These are phyloP conservation scores for Danielozyma ontarioensis DNA, from an alignment of 805 yeast species.

Conservation along the genomic window DNA sequence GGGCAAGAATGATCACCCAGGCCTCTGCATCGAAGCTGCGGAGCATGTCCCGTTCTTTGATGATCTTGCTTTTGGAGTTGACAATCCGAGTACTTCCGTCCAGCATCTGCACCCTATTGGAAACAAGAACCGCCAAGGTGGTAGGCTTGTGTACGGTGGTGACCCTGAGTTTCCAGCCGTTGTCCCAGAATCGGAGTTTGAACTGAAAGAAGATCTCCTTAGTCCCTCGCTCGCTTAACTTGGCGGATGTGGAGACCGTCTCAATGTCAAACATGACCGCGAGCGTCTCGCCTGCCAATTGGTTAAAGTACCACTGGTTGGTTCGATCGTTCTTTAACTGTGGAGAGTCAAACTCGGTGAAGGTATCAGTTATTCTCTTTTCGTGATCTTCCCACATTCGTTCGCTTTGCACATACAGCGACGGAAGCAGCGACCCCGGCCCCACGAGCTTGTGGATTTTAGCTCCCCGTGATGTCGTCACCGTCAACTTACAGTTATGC, in stretches of 20 bases:
- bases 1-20: constrained; percentile 25
- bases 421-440: constrained; percentile 28
- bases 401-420: constrained; percentile 20
- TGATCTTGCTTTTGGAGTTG: constrained; percentile 13
- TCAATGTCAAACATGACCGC: constrained; percentile 31
- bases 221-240: constrained; percentile 10
- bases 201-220: constrained; percentile 29
- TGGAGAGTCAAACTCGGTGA: constrained; percentile 27
- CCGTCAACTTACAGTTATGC: constrained; percentile 15
- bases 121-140: constrained; percentile 15
- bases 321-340: constrained; percentile 30
- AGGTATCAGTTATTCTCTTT: constrained; percentile 28
- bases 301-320: constrained; percentile 31
- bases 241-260: constrained; percentile 17
- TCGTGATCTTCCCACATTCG: constrained; percentile 15
- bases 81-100: constrained; percentile 10
- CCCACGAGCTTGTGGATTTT: constrained; percentile 30
- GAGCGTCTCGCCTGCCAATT: constrained; percentile 17
- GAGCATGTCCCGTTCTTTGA: constrained; percentile 21
- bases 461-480: constrained; percentile 25
- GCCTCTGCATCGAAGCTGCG: constrained; percentile 28
- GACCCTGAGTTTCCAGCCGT: constrained; percentile 22
- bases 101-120: constrained; percentile 10
- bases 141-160: constrained; percentile 27
- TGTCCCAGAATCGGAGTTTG: constrained; percentile 24